Evolutionary conservation across 2,329 filamentous ascomycete species (phyloP), one percentile per base, ranked within the genome.

Genomic region (Cladosporium phlei): DNA sequence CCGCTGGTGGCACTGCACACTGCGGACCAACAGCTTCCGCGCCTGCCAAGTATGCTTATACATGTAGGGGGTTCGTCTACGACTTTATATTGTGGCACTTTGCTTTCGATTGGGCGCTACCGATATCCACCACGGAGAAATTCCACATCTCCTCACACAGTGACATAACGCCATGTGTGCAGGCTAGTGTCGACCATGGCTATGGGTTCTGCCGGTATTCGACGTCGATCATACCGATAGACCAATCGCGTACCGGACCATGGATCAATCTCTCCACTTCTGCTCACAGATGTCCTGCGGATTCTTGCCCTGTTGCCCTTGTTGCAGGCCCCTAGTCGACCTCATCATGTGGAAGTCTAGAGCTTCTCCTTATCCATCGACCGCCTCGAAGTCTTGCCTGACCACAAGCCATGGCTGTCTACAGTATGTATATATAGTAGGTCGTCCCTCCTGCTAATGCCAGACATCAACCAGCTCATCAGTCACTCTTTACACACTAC

Each of bases 401-500:
- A 19, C 17, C 21, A 22, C 29, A n/a, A 25, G 12, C 21, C 28
- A 22, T 17, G 17, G 11, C 22, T 16, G 28, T 8, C n/a, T 24
- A 22, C 25, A 43, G 28, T 8, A 20, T 24, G 17, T 33, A 43
- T 43, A 43, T 43, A 43, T 33, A 25, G 17, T 6, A 19, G 29
- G 39, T n/a, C 11, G 10, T 2, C n/a, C n/a, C 28, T 24, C 19
- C 39, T 11, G 17, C 14, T 17, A 39, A 11, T 16, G 20, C 29
- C 25, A 12, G 14, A n/a, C 17, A 12, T 33, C 11, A 33, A 11
- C 20, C 35, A 38, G 35, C 22, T 33, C 39, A 43, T 16, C 17
- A 33, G 19, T 24, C 39, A 33, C 21, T 43, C 39, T 33, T 43
- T 43, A 24, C 28, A 43, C 11, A 12, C 10, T 8, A 32, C 29